Base-by-base conservation (phyloP, 2,329 filamentous ascomycete species). In the Coniella vitis region DNA sequence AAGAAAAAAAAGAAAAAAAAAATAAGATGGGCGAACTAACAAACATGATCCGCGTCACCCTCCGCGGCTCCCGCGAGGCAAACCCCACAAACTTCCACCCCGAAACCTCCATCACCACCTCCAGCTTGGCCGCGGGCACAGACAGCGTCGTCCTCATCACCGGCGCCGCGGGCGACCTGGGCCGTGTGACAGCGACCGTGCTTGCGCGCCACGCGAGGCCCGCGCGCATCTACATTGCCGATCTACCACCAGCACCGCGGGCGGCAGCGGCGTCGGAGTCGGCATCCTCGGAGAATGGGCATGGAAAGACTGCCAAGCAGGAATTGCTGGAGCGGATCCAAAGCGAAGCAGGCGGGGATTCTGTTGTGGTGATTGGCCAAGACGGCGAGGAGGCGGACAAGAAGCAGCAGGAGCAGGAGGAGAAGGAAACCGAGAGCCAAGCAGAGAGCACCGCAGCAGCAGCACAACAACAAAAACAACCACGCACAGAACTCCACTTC, bases 141-240 rank as follows among this genome's bases (percentile, higher is more conserved):
- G 38, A n/a, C 37, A 36, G 37, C 25, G 45, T 47, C n/a, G 16
- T 47, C 8, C 38, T 47, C 19, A 47, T 47, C 45, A 47, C 45
- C 4, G 45, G 45, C 12, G 45, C 45, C 16, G 45, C 45, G 12
- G 45, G 45, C 3, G 45, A 47, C n/a, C 20, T 47, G 45, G 45
- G 45, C 10, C 20, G 45, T 12, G 45, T 29, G 37, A 47, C 45
- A 20, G 45, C 45, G 9, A 47, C 45, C 29, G 29, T 40, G 21
- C 38, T 47, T 17, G 45, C 45, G 14, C 14, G 4, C 20, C n/a
- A 40, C 21, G 45, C 37, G 7, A 25, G 45, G 5, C 45, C 45
- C 3, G 37, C 29, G 3, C 25, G 45, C 10, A 40, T 47, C 38
- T 47, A 47, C 20, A 20, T 47, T 17, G 45, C 45, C 3, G 45